Conservation (phyloP, 2,329 filamentous ascomycete species). For the Trichoderma sp. region DNA sequence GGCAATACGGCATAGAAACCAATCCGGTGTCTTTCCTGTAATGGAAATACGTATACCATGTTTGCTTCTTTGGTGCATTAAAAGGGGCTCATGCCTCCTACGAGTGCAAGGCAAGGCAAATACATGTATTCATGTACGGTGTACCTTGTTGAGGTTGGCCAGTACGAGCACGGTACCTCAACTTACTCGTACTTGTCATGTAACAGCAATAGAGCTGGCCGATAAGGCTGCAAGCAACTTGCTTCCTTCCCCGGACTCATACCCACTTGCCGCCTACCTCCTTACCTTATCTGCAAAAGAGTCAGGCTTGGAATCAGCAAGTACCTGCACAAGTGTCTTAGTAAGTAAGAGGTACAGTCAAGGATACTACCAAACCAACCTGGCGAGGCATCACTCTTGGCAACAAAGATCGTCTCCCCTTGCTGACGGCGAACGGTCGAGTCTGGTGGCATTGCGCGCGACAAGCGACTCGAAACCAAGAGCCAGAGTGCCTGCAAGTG, state of each 20-base stretch:
- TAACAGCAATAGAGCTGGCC: not conserved
- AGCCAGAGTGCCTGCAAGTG: not conserved
- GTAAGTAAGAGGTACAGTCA: not conserved
- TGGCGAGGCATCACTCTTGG: not conserved
- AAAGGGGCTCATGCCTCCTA: not conserved
- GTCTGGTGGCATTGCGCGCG: not conserved
- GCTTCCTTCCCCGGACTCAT: slow-evolving; percentile 15
- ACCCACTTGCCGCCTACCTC: slow-evolving; percentile 10
- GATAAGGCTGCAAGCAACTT: slow-evolving; percentile 8
- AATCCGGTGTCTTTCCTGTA: not conserved
- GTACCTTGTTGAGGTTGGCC: not conserved
- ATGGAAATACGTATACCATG: not conserved
- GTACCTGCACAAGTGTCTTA: not conserved
- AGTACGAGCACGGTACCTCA: not conserved
- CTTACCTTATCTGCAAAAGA: slow-evolving; percentile 8
- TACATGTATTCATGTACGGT: too few species aligned
- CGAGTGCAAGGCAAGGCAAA: too few species aligned
- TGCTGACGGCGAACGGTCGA: not conserved
- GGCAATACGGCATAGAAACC: not conserved
- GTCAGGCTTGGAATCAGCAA: not conserved
- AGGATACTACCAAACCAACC: not conserved
- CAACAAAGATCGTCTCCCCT: not conserved
- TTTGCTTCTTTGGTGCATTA: not conserved
- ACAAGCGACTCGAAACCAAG: slow-evolving; percentile 4
- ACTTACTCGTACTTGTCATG: not conserved